Evolutionary conservation across 106 monocot species (phyloP).

Genomic region (Vanilla planifolia): DNA sequence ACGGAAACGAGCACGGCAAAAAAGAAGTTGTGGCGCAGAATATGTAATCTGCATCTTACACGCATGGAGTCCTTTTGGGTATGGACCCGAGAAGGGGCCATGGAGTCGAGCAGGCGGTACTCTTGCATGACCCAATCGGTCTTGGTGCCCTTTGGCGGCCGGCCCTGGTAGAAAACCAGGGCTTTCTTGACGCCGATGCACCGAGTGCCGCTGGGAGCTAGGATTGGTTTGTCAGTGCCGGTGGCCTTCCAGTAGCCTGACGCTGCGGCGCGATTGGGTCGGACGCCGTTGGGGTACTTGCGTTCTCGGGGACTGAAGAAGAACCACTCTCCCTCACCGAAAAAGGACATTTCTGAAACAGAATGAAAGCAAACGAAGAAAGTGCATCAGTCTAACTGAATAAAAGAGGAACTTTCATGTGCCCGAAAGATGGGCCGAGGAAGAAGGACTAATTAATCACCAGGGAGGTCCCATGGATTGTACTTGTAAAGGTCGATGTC

Average conservation of each 20-base stretch:
- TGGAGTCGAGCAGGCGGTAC: conserved; percentile 3
- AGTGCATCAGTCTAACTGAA: not conserved
- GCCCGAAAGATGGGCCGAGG: not conserved
- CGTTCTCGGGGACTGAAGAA: conserved; percentile 5
- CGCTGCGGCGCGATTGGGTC: not conserved
- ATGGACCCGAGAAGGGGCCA: not conserved
- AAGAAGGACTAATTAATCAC: conserved; percentile 5
- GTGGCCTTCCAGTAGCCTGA: conserved; percentile 6
- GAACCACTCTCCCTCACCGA: conserved; percentile 4
- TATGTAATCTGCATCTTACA: not conserved
- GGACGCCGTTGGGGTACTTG: not conserved
- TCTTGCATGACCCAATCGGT: conserved; percentile 11
- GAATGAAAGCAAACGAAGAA: not conserved
- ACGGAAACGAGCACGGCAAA: not conserved
- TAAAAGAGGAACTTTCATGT: not conserved
- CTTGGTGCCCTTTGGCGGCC: conserved; percentile 9
- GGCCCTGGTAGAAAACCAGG: conserved; percentile 5
- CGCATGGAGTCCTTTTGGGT: conserved; percentile 3
- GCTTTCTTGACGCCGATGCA: conserved; percentile 13
- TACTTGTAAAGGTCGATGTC: conserved; percentile 26
- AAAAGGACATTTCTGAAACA: not conserved
- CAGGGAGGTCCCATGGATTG: conserved; percentile 37
- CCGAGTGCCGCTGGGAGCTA: not conserved
- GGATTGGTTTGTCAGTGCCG: conserved; percentile 7
- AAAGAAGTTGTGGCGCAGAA: not conserved